phyloP scores from a whole-genome alignment of 2,329 filamentous ascomycete genomes.

The Xylariomycetidae sp. region DNA sequence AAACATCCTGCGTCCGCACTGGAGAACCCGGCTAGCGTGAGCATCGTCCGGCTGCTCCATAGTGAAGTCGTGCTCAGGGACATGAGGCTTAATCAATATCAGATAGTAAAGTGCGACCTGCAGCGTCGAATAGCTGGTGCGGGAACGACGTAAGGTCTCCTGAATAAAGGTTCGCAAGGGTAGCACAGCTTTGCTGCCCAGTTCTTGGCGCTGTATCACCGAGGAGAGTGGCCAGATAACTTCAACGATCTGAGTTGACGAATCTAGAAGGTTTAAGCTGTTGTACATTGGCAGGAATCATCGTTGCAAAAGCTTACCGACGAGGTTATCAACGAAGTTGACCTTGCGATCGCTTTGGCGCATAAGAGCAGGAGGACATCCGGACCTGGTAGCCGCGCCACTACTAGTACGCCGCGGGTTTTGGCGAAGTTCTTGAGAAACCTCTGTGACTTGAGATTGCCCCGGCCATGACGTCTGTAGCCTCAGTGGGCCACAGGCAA shows the following conservation, averaged over 20 bases:
- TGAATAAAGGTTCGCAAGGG: conserved; percentile 95
- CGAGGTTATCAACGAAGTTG: conserved; percentile 92
- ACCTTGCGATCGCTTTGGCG: conserved; percentile 89
- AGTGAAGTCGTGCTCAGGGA: conserved; percentile 79
- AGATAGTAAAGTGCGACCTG: conserved; percentile 97
- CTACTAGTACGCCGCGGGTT: conserved; percentile 56
- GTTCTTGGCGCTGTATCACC: conserved; percentile 68
- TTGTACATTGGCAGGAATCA: conserved; percentile 12
- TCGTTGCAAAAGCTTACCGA: conserved; percentile 69
- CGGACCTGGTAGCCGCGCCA: conserved; percentile 50
- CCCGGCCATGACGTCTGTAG: conserved; percentile 28
- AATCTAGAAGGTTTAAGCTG: conserved; percentile 60
- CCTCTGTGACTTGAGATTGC: conserved; percentile 33
- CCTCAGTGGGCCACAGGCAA: conserved; percentile 25
- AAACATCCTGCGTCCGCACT: conserved; percentile 97
- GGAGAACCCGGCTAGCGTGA: conserved; percentile 71
- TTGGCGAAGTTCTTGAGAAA: conserved; percentile 59
- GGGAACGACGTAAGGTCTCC: conserved; percentile 89
- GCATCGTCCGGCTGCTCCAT: conserved; percentile 76
- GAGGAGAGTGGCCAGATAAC: conserved; percentile 94
- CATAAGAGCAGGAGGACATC: conserved; percentile 69
- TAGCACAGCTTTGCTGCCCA: conserved; percentile 71
- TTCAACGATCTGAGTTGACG: conserved; percentile 94
- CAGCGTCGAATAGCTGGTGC: conserved; percentile 94
- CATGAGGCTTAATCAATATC: conserved; percentile 85